Base-by-base conservation (phyloP, 2,329 filamentous ascomycete species). In the Ophiostoma perfectum region DNA sequence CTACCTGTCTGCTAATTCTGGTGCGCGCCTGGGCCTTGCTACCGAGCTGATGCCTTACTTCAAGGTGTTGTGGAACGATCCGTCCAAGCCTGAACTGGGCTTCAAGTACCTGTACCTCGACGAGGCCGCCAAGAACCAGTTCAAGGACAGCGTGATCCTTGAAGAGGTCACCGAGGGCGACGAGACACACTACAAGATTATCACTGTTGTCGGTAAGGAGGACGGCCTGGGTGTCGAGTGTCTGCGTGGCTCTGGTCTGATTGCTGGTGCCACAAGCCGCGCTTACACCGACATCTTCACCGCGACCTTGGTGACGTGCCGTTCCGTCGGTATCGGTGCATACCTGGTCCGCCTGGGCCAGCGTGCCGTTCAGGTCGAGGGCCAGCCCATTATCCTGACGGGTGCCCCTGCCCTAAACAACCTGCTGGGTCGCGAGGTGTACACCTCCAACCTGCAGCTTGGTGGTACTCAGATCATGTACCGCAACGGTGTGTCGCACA, bases 401-500 rank as follows among this genome's bases (percentile, higher is more conserved):
- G 95, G 95, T 86, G 95, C 95, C 65, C 92, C 92, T 72, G 95
- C 95, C 70, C 90, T 99, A 78, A 99, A 99, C 88, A 99, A 98
- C 83, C 85, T 99, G 75, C 88, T 99, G 70, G 95, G 95, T 76
- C 93, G 96, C 74, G 95, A 99, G 80, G 94, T 99, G 42, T 99
- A 99, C 83, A 97, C 95, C 38, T 98, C 95, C 70, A 99, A 99
- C 86, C 82, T 99, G 77, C 95, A 99, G 84, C 92, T 99, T 73
- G 95, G 95, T 88, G 95, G 95, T 75, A 99, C 95, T n/a, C 95
- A 99, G 81, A 99, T 99, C 86, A 99, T 99, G 95, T 98, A 99
- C 88, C 93, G 92, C 82, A 99, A 99, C 78, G 95, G 95, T 87
- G 95, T 99, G 58, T 98, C 95, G 36, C 95, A 99, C 83, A 94